phyloP scores from a whole-genome alignment of 2,329 filamentous ascomycete species.

The Macroventuria anomochaeta region DNA sequence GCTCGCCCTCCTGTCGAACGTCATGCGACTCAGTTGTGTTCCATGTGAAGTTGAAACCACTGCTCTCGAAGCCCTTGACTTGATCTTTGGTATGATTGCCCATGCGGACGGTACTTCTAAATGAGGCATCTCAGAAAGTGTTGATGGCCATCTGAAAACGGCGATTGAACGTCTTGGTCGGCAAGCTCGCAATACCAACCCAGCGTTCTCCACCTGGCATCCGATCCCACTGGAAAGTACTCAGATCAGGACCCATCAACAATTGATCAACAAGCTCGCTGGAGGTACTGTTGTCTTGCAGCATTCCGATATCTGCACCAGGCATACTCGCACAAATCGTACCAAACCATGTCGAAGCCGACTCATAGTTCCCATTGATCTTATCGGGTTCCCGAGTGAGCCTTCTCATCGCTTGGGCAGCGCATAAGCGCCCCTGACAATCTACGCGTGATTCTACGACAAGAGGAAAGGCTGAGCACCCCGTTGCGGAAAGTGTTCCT shows the following conservation, averaged over 20 bases:
- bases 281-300: no score
- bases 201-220: background rate
- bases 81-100: background rate
- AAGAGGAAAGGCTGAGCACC: background rate
- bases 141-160: constrained; percentile 18
- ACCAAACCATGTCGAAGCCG: background rate
- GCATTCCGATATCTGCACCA: background rate
- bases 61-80: background rate
- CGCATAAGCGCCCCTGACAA: background rate
- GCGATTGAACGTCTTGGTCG: background rate
- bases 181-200: background rate
- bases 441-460: background rate
- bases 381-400: background rate
- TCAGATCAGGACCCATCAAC: background rate
- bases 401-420: background rate
- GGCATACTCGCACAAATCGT: background rate
- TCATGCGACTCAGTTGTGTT: background rate
- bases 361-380: background rate
- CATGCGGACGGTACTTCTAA: background rate
- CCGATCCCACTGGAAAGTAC: background rate
- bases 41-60: background rate
- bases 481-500: background rate
- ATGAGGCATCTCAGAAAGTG: constrained; percentile 14
- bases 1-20: background rate
- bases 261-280: background rate